Evolutionary conservation across 768 basidiomycete genomes (phyloP), one percentile per base, ranked within the genome.

Genomic region (Lactarius trivialis): DNA sequence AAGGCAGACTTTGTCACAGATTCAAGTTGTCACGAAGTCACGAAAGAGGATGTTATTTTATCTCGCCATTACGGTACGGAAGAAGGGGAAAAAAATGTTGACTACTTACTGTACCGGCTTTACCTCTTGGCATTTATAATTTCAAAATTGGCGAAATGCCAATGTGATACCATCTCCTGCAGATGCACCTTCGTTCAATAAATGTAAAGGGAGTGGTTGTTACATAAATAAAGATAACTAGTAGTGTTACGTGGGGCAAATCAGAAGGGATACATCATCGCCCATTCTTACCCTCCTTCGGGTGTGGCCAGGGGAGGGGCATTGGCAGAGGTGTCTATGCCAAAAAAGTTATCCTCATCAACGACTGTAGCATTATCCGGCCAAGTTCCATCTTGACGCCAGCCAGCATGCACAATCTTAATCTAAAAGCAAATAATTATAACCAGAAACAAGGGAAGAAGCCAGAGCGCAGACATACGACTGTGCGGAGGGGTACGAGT

Each of bases 331-430:
- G 19, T 48, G 8, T 49, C 36, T 2, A 56, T 21, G 36, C 56
- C 65, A 59, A 67, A 67, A 14, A 67, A 67, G 34, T 60, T 51
- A 32, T 66, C 65, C 2, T 67, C 65, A 32, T 67, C 67, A 17
- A 54, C 41, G 37, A 60, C 57, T 6, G 32, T 28, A 2, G 81
- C 76, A 19, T 81, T 84, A 41, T 75, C 73, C 21, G 90, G 90
- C 90, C 90, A 92, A 50, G 86, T 89, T 54, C 82, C 78, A 54
- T 92, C 89, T 55, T 82, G 82, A 51, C 88, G 72, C 90, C 90
- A 92, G 37, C 85, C 84, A 36, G 85, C 81, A 68, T 88, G 82
- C 50, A 90, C 72, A 61, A 92, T 78, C 69, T 86, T 86, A 68
- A 90, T 81, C 89, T 92, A 72, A 65, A 54, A 59, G 54, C 55